phyloP scores from a whole-genome alignment of 1,139 yeast species.

The Taphrina deformans region DNA sequence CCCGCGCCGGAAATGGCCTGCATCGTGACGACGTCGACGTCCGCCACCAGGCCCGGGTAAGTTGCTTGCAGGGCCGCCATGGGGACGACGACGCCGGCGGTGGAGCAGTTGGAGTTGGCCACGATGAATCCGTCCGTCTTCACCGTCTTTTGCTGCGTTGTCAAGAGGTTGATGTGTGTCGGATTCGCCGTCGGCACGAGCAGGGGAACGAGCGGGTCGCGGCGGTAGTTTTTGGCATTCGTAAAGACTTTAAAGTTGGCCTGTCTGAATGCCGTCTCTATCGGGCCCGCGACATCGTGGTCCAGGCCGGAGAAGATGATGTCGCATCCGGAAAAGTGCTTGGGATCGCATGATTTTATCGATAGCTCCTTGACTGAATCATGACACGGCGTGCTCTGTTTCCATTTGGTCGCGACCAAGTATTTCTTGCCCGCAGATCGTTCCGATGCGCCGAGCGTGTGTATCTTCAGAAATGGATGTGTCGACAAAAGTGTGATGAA shows the following conservation, averaged over 20 bases:
- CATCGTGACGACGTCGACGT: constrained; percentile 83
- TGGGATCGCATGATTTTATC: constrained; percentile 77
- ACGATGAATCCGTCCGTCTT: constrained; percentile 77
- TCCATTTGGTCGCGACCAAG: constrained; percentile 87
- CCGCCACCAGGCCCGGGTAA: constrained; percentile 79
- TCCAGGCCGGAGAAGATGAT: constrained; percentile 94
- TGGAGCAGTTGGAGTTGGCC: constrained; percentile 96
- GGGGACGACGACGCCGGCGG: constrained; percentile 97
- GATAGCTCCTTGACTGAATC: constrained; percentile 59
- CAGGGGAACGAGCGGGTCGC: constrained; percentile 82
- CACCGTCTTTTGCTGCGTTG: constrained; percentile 54
- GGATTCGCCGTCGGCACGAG: constrained; percentile 94
- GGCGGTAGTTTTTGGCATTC: constrained; percentile 94
- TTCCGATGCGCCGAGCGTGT: constrained; percentile 86
- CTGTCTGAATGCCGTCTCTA: constrained; percentile 79
- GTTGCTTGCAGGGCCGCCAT: constrained; percentile 83
- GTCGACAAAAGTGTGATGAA: constrained; percentile 78
- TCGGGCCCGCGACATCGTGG: constrained; percentile 87
- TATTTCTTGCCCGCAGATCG: constrained; percentile 92
- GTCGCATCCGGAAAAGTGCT: constrained; percentile 81
- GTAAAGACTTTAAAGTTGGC: constrained; percentile 83
- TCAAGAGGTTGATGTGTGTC: constrained; percentile 81
- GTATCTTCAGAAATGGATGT: constrained; percentile 86
- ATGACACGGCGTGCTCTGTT: constrained; percentile 84
- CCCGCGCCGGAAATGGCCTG: constrained; percentile 99